Evolutionary conservation across 805 yeast species (phyloP).

Genomic region (Candida saitoana): DNA sequence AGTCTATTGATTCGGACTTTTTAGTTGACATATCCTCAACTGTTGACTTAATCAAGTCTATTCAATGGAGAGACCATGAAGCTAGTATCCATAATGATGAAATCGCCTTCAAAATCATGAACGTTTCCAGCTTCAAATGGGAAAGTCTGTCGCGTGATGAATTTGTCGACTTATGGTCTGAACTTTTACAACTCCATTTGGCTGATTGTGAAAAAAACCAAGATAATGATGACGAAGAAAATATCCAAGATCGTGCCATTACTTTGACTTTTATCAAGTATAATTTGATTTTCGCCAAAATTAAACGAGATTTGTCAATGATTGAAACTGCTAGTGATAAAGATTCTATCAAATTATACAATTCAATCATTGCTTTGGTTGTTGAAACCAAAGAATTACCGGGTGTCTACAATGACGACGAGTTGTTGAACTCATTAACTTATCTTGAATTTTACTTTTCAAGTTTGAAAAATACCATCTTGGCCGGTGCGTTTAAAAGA

Average conservation of each 20-base stretch:
- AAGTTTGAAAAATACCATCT: constrained; percentile 37
- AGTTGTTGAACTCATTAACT: constrained; percentile 51
- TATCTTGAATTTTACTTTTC: constrained; percentile 46
- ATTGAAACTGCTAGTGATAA: constrained; percentile 31
- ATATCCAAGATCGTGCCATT: constrained; percentile 68
- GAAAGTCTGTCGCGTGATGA: constrained; percentile 32
- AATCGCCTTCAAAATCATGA: constrained; percentile 56
- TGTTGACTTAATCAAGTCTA: constrained; percentile 25
- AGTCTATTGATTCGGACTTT: constrained; percentile 31
- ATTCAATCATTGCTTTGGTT: constrained; percentile 49
- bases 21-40: constrained; percentile 29
- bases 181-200: constrained; percentile 58
- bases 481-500: constrained; percentile 45
- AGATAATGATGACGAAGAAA: constrained; percentile 51
- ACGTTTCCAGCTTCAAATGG: constrained; percentile 26
- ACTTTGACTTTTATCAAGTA: constrained; percentile 72
- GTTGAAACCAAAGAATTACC: constrained; percentile 72
- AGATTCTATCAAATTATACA: constrained; percentile 48
- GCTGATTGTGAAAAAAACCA: constrained; percentile 47
- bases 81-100: constrained; percentile 71
- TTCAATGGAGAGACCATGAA: constrained; percentile 49
- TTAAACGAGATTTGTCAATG: constrained; percentile 65
- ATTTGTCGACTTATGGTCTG: constrained; percentile 65
- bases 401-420: constrained; percentile 87
- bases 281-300: constrained; percentile 57